Percentiles rank a stretch among this genome's conserved stretches.
Evolutionary conservation across 805 yeast species (phyloP).

Genomic region (Kodamaea neixiangensis): DNA sequence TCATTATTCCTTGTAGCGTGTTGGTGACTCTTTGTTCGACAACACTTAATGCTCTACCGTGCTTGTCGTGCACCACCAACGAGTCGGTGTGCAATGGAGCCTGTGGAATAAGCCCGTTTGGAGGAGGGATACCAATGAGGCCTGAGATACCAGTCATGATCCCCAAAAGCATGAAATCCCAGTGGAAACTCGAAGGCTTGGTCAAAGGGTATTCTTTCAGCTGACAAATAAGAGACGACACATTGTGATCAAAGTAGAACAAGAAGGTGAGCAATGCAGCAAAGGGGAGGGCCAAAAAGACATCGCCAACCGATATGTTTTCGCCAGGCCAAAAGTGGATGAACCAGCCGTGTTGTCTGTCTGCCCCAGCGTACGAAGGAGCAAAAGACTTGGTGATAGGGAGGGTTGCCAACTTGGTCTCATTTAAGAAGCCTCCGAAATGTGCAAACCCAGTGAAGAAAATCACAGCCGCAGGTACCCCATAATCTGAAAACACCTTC

Average conservation of each 20-base stretch:
- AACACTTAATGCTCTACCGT: conserved; percentile 50
- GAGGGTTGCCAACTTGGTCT: conserved; percentile 57
- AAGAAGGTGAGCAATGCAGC: conserved; percentile 80
- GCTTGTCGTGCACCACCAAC: conserved; percentile 54
- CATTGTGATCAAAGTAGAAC: conserved; percentile 94
- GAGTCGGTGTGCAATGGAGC: conserved; percentile 92
- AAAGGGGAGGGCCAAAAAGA: conserved; percentile 91
- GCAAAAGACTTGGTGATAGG: conserved; percentile 72
- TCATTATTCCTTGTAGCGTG: conserved; percentile 78
- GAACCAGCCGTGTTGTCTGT: conserved; percentile 68
- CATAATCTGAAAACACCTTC: conserved; percentile 79
- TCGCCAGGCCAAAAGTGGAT: conserved; percentile 66
- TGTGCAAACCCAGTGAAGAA: conserved; percentile 93
- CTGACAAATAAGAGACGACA: conserved; percentile 91
- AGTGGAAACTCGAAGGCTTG: conserved; percentile 90
- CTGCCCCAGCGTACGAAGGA: conserved; percentile 55
- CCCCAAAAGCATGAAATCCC: conserved; percentile 85
- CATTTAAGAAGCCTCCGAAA: conserved; percentile 76
- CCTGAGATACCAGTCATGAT: conserved; percentile 87
- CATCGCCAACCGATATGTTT: conserved; percentile 65
- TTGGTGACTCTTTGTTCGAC: conserved; percentile 92
- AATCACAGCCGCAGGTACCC: conserved; percentile 78
- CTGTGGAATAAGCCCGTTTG: conserved; percentile 95
- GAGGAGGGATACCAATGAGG: conserved; percentile 88
- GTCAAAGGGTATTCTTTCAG: conserved; percentile 74